phyloP scores from a whole-genome alignment of 441 rosid species.

The Bruguiera hainesii region DNA sequence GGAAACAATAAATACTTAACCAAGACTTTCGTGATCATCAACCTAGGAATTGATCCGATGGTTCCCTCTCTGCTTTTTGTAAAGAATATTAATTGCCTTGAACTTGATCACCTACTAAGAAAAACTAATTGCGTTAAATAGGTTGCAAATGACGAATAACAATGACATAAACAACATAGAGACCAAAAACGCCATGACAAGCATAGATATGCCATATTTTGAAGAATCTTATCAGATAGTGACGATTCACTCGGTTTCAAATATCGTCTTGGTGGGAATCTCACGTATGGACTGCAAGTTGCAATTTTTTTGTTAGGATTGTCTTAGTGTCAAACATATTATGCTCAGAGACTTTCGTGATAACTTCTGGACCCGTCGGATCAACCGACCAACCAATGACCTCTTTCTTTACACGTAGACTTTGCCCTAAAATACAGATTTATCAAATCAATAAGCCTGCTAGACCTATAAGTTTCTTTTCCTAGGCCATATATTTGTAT shows the following conservation, averaged over 20 bases:
- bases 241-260: constrained; percentile 13
- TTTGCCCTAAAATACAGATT: constrained; percentile 3
- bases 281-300: constrained; percentile 10
- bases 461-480: background rate
- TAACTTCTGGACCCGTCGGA: constrained; percentile 20
- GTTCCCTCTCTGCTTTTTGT: no score
- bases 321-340: background rate
- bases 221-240: constrained; percentile 16
- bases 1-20: no score
- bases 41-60: no score
- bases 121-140: no score
- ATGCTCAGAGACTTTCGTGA: background rate
- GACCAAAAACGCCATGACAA: no score
- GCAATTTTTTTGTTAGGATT: background rate
- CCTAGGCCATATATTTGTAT: no score
- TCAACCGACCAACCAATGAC: constrained; percentile 39
- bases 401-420: constrained; percentile 25
- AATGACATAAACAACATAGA: no score
- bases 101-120: no score
- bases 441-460: background rate
- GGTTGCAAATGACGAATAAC: no score
- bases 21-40: no score
- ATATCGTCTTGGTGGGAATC: background rate
- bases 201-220: background rate
- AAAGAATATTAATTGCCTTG: no score